A percentile compares a stretch with the other conserved stretches of the same genome.
Conservation (phyloP, 106 monocot species). For the Dioscorea alata region DNA sequence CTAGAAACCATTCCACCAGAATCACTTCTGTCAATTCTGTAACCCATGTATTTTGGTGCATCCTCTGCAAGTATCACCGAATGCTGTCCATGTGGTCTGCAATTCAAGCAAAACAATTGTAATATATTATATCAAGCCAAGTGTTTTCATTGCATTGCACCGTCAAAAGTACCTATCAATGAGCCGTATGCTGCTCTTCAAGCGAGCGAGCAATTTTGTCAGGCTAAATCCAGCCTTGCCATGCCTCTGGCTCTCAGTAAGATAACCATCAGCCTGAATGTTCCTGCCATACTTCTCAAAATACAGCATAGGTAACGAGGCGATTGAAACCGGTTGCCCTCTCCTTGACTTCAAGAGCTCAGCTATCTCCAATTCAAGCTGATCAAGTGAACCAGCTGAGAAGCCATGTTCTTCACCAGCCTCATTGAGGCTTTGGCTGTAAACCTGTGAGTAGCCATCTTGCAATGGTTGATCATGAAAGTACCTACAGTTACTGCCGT, state of each 20-base stretch:
- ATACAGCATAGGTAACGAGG: slow-evolving; percentile 61
- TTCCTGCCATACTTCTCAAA: slow-evolving; percentile 60
- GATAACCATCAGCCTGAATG: slow-evolving; percentile 67
- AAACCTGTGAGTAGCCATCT: neutral
- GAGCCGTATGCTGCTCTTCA: slow-evolving; percentile 61
- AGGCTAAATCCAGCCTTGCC: slow-evolving; percentile 68
- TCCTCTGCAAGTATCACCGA: slow-evolving; percentile 44
- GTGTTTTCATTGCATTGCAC: neutral
- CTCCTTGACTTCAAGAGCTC: slow-evolving; percentile 56
- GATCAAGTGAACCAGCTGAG: slow-evolving; percentile 42
- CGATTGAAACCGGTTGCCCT: slow-evolving; percentile 52
- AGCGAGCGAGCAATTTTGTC: slow-evolving; percentile 61
- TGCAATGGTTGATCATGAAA: slow-evolving; percentile 28
- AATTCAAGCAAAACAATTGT: neutral
- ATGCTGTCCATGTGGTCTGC: slow-evolving; percentile 63
- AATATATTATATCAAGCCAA: neutral
- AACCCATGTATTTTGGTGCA: slow-evolving; percentile 17
- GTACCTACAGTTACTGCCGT: slow-evolving; percentile 30
- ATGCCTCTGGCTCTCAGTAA: slow-evolving; percentile 86
- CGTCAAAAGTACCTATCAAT: slow-evolving; percentile 53
- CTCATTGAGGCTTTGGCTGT: slow-evolving; percentile 19
- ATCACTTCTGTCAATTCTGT: slow-evolving; percentile 21
- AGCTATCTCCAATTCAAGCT: slow-evolving; percentile 64
- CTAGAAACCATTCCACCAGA: slow-evolving; percentile 11
- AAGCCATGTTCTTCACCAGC: slow-evolving; percentile 31